Percentiles rank a stretch among this genome's conserved stretches.
Conservation (phyloP, 2,329 filamentous ascomycete species). For the Stagonosporopsis rhizophila region DNA sequence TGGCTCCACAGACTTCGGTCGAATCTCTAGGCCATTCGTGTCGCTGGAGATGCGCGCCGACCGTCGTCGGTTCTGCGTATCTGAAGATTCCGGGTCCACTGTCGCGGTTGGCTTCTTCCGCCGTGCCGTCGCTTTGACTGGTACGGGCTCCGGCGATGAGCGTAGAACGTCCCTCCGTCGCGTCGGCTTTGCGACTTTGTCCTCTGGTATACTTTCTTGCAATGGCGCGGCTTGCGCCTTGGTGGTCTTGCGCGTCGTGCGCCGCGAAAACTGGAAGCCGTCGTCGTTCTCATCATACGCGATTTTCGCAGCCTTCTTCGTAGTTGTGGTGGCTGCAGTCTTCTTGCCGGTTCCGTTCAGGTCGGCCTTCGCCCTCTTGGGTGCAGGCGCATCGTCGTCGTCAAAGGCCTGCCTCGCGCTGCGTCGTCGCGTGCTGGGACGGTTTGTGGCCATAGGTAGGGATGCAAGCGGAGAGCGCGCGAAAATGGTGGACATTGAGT, state of each 20-base stretch:
- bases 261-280: slow-evolving; percentile 57
- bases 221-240: slow-evolving; percentile 42
- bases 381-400: slow-evolving; percentile 53
- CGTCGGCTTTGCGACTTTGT: slow-evolving; percentile 33
- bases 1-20: slow-evolving; percentile 35
- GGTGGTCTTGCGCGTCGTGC: slow-evolving; percentile 45
- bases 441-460: slow-evolving; percentile 57
- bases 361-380: slow-evolving; percentile 53
- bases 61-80: slow-evolving; percentile 47
- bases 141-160: slow-evolving; percentile 15
- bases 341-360: slow-evolving; percentile 48
- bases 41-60: slow-evolving; percentile 57
- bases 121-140: slow-evolving; percentile 14
- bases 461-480: slow-evolving; percentile 53
- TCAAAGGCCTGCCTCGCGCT: slow-evolving; percentile 56
- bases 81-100: slow-evolving; percentile 13
- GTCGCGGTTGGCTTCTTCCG: slow-evolving; percentile 34
- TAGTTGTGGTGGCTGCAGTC: slow-evolving; percentile 41
- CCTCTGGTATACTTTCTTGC: slow-evolving; percentile 42
- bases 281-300: slow-evolving; percentile 58
- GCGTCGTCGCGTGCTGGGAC: slow-evolving; percentile 53
- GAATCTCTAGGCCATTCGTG: slow-evolving; percentile 43
- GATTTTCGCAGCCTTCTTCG: slow-evolving; percentile 50
- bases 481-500: slow-evolving; percentile 47
- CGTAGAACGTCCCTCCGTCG: slow-evolving; percentile 13